Evolutionary conservation across 345 rosid species (phyloP).

Genomic region (Citropsis articulata): DNA sequence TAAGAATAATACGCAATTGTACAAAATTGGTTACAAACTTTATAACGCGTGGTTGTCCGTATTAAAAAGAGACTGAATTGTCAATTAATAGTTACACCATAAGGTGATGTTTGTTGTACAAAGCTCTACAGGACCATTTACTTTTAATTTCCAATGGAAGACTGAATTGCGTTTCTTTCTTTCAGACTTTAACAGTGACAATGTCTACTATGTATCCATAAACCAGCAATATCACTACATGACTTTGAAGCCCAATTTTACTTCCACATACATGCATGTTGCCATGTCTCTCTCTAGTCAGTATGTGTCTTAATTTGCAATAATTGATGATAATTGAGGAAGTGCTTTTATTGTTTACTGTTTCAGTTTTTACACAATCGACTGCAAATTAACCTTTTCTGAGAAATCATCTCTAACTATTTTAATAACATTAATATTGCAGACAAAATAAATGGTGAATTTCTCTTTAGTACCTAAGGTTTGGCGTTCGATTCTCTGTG

Average conservation of each 20-base stretch:
- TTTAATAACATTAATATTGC: no score
- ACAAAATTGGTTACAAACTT: no score
- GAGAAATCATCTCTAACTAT: no score
- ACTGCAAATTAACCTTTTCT: no score
- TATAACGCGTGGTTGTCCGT: no score
- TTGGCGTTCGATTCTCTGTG: no score
- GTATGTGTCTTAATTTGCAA: not conserved
- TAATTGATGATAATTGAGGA: not conserved
- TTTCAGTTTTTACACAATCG: no score
- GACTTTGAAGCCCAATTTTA: constrained; percentile 3
- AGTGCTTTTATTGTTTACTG: no score
- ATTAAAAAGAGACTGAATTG: no score
- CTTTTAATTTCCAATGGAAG: constrained; percentile 1
- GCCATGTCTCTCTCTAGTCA: not conserved
- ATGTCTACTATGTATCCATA: not conserved
- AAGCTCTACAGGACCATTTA: not conserved
- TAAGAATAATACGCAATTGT: no score
- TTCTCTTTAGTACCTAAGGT: no score
- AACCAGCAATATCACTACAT: not conserved
- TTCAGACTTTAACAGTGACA: constrained; percentile 9
- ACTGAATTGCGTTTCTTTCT: constrained; percentile 8
- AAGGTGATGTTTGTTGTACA: not conserved
- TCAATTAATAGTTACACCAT: not conserved
- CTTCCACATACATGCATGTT: constrained; percentile 1
- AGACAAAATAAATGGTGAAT: no score